Evolutionary conservation across 2,329 filamentous ascomycete species (phyloP).

Genomic region (Fusarium sp.): DNA sequence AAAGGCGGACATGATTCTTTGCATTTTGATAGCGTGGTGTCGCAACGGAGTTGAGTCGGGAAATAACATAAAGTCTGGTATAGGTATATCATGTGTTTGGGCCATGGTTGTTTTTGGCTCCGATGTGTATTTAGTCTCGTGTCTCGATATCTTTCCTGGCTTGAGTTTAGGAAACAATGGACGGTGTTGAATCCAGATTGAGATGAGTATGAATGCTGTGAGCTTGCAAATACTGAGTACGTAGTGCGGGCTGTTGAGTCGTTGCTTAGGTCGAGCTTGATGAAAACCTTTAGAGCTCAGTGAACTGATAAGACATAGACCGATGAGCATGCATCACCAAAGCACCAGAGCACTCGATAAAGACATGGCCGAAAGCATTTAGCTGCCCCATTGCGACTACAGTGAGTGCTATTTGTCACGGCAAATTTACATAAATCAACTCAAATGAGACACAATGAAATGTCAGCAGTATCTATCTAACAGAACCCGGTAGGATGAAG

Average conservation of each 20-base stretch:
- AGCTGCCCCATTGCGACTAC: background rate
- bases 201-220: background rate
- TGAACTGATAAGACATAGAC: background rate
- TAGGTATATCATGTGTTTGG: slow-evolving; percentile 27
- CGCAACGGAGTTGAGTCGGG: slow-evolving; percentile 40
- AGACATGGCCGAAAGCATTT: background rate
- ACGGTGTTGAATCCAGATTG: background rate
- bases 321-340: background rate
- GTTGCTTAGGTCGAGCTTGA: background rate
- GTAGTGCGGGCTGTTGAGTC: slow-evolving; percentile 1
- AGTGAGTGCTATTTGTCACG: background rate
- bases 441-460: slow-evolving; percentile 9
- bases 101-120: slow-evolving; percentile 27
- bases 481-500: slow-evolving; percentile 77
- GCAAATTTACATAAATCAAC: background rate
- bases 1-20: slow-evolving; percentile 44
- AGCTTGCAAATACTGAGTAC: background rate
- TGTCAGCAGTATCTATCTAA: slow-evolving; percentile 99
- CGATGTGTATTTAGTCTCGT: slow-evolving; percentile 35
- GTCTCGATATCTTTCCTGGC: slow-evolving; percentile 36
- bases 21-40: slow-evolving; percentile 45
- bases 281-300: background rate
- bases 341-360: background rate
- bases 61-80: slow-evolving; percentile 26
- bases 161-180: slow-evolving; percentile 27